A percentile compares a stretch with the other conserved stretches of the same genome.
phyloP scores from a whole-genome alignment of 2,329 filamentous ascomycete genomes.

The Venturia nashicola region DNA sequence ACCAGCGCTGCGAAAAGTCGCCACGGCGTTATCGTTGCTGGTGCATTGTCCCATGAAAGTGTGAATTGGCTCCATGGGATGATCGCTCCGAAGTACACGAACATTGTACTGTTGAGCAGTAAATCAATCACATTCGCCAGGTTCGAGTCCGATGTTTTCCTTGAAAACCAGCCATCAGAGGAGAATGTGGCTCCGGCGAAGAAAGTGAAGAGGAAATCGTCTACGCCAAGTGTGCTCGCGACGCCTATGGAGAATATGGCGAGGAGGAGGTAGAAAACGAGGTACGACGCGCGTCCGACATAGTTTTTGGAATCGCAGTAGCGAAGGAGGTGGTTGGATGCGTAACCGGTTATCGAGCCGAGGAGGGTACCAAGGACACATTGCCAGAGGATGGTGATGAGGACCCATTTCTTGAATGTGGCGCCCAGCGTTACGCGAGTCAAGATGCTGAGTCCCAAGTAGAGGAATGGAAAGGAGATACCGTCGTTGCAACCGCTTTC shows the following conservation, averaged over 20 bases:
- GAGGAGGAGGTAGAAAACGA: constrained; percentile 44
- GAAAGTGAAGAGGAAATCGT: constrained; percentile 46
- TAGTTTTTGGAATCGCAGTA: constrained; percentile 33
- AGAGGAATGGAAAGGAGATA: constrained; percentile 43
- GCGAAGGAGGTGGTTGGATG: constrained; percentile 35
- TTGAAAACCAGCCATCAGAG: constrained; percentile 40
- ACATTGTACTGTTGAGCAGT: constrained; percentile 43
- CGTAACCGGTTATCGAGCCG: constrained; percentile 34
- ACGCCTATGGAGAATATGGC: constrained; percentile 40
- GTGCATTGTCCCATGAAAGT: constrained; percentile 5
- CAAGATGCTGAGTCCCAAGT: constrained; percentile 36
- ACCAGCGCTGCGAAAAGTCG: constrained; percentile 33
- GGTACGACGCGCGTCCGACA: constrained; percentile 37
- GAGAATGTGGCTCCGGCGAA: constrained; percentile 43
- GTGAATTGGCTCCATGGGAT: constrained; percentile 38
- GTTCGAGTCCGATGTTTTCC: constrained; percentile 32
- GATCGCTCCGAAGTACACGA: constrained; percentile 44
- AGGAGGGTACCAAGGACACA: constrained; percentile 36
- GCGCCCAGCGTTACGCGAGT: constrained; percentile 23
- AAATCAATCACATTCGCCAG: constrained; percentile 41
- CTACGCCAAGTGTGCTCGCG: constrained; percentile 38
- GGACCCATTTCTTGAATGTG: constrained; percentile 38
- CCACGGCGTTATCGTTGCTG: constrained; percentile 25
- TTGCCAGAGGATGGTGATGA: constrained; percentile 44
- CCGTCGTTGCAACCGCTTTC: constrained; percentile 46